Conservation (phyloP, 225 moss, liverwort and hornwort genomes). For the Anthoceros angustus region DNA sequence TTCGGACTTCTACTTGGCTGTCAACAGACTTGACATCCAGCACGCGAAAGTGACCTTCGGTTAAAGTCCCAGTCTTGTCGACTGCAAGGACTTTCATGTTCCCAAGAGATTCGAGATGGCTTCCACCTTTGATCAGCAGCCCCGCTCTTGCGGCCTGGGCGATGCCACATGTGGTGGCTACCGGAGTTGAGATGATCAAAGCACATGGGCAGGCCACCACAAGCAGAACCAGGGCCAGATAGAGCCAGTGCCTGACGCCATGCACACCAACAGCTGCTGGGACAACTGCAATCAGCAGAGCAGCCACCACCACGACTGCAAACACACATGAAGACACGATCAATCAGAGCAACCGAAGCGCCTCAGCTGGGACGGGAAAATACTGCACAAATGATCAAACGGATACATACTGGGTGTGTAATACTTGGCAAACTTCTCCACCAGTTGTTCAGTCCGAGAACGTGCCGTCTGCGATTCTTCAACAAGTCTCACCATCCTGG, state of each 20-base stretch:
- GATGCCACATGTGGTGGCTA: slow-evolving; percentile 41
- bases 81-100: slow-evolving; percentile 37
- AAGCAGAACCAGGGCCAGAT: slow-evolving; percentile 38
- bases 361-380: neutral
- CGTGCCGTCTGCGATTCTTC: slow-evolving; percentile 39
- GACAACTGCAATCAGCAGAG: slow-evolving; percentile 28
- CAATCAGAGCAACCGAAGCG: neutral
- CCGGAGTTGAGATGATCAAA: slow-evolving; percentile 37
- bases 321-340: neutral
- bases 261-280: slow-evolving; percentile 31
- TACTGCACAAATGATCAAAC: neutral
- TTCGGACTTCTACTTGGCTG: slow-evolving; percentile 16
- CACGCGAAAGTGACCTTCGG: slow-evolving; percentile 28
- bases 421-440: slow-evolving; percentile 38
- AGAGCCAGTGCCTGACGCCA: slow-evolving; percentile 29
- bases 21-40: slow-evolving; percentile 27
- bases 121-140: slow-evolving; percentile 38
- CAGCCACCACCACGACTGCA: slow-evolving; percentile 29
- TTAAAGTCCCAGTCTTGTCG: slow-evolving; percentile 39
- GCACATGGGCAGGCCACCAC: slow-evolving; percentile 54
- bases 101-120: slow-evolving; percentile 34
- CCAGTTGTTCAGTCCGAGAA: slow-evolving; percentile 29
- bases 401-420: slow-evolving; percentile 29
- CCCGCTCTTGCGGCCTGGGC: slow-evolving; percentile 40
- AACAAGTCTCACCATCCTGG: slow-evolving; percentile 32